Evolutionary conservation across 2,329 filamentous ascomycete genomes (phyloP), one percentile per base, ranked within the genome.

Genomic region (Coniochaeta hoffmannii): DNA sequence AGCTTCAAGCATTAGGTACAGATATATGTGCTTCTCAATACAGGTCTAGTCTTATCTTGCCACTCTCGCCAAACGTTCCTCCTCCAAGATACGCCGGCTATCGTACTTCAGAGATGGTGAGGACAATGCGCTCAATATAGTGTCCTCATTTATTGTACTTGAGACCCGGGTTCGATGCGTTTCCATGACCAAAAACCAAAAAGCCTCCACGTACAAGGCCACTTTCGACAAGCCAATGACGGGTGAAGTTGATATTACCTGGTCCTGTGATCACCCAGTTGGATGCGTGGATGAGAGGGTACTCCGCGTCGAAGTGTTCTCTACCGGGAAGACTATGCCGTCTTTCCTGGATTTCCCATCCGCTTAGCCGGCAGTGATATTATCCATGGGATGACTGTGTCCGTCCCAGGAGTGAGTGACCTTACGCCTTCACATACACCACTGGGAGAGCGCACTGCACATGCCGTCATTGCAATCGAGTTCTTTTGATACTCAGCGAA

Each of bases 331-430:
- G 36, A 41, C 11, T 11, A 19, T 41, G 36, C 36, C 17, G 36
- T 38, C 4, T 41, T 22, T 19, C 17, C n/a, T 41, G 12, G 14
- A 41, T 8, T 24, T 10, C 24, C 35, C 32, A 55, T 49, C 56
- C 56, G 58, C 53, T 41, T n/a, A 59, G 59, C 59, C 59, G 57
- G 50, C 57, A 54, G 56, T n/a, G 57, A 58, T 60, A 55, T 35
- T 36, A 9, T n/a, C 34, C 3, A 36, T 36, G 14, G 15, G 6
- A 36, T 10, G 4, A 5, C 6, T 17, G 17, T 32, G 30, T 12
- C 12, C 30, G 30, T n/a, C n/a, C n/a, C n/a, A n/a, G n/a, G n/a
- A n/a, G n/a, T n/a, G n/a, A n/a, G n/a, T n/a, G n/a, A n/a, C n/a
- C n/a, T n/a, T n/a, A n/a, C n/a, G n/a, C n/a, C n/a, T n/a, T n/a